Evolutionary conservation across 805 yeast genomes (phyloP).

Genomic region (Yarrowia sp.): DNA sequence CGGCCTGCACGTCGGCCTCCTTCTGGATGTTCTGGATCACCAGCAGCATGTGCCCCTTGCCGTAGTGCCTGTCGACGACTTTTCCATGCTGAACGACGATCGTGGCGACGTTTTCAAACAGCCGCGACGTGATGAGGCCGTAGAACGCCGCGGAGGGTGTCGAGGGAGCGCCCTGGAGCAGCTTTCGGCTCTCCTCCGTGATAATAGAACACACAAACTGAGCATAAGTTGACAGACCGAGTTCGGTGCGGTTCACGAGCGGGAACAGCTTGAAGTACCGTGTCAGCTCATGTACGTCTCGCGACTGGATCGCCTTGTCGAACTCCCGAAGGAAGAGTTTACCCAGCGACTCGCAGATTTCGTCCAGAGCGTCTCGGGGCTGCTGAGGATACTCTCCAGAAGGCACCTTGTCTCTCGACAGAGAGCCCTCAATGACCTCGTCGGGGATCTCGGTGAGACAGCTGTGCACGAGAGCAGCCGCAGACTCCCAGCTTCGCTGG

Average conservation of each 20-base stretch:
- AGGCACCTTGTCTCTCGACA: conserved; percentile 80
- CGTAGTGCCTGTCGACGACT: conserved; percentile 72
- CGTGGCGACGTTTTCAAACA: conserved; percentile 80
- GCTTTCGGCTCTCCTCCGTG: conserved; percentile 68
- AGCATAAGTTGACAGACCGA: conserved; percentile 79
- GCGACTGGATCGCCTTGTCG: conserved; percentile 61
- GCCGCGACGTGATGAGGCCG: conserved; percentile 42
- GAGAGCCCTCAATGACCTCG: conserved; percentile 56
- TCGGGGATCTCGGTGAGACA: conserved; percentile 53
- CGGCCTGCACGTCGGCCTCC: conserved; percentile 92
- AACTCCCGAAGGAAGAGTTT: conserved; percentile 60
- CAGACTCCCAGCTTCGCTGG: conserved; percentile 67
- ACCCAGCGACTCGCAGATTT: conserved; percentile 61
- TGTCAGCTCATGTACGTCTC: conserved; percentile 69
- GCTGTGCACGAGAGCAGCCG: conserved; percentile 63
- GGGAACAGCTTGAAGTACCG: conserved; percentile 85
- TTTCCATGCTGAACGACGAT: conserved; percentile 85
- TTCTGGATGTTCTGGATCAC: conserved; percentile 74
- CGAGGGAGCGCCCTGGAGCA: conserved; percentile 44
- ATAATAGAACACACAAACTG: conserved; percentile 82
- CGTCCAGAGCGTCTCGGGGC: conserved; percentile 56
- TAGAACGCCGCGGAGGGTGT: conserved; percentile 35
- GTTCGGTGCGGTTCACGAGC: conserved; percentile 63
- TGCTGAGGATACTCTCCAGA: conserved; percentile 78
- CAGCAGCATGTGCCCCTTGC: conserved; percentile 52